phyloP scores from a whole-genome alignment of 108 stramenopile genomes.

The Skeletonema menzelii region DNA sequence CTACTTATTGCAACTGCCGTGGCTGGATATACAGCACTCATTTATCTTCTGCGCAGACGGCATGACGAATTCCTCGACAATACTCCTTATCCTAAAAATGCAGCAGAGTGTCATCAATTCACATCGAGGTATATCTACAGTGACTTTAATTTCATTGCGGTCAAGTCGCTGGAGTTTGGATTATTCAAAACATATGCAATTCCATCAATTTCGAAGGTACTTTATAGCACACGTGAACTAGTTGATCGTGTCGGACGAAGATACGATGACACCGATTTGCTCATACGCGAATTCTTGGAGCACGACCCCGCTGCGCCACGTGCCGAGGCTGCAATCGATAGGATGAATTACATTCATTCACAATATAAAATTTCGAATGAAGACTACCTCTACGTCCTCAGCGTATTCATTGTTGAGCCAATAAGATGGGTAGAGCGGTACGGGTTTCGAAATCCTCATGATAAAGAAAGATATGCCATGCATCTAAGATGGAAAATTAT shows the following conservation, averaged over 20 bases:
- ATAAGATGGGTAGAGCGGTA: constrained; percentile 21
- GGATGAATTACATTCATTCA: constrained; percentile 22
- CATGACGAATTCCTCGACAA: background rate
- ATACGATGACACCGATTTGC: constrained; percentile 25
- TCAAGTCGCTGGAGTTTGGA: constrained; percentile 9
- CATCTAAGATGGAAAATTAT: constrained; percentile 22
- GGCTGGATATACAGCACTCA: background rate
- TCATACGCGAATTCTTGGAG: constrained; percentile 17
- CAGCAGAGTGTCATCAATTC: background rate
- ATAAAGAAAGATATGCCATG: constrained; percentile 17
- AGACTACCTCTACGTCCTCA: constrained; percentile 22
- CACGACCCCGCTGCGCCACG: constrained; percentile 12
- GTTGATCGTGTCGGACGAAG: constrained; percentile 13
- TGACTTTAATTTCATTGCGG: constrained; percentile 9
- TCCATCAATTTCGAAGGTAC: constrained; percentile 13
- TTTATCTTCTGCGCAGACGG: constrained; percentile 1
- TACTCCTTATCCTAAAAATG: background rate
- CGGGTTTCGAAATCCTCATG: constrained; percentile 19
- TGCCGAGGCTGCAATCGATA: constrained; percentile 1
- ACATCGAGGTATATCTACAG: background rate
- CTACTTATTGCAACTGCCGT: background rate
- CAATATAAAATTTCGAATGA: constrained; percentile 23
- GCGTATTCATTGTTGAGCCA: constrained; percentile 23
- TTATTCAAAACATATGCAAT: constrained; percentile 14
- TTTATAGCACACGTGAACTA: constrained; percentile 13